A percentile compares a stretch with the other conserved stretches of the same genome.
Conservation (phyloP, 2,329 filamentous ascomycete species). For the Cordyceps cateniannulata region DNA sequence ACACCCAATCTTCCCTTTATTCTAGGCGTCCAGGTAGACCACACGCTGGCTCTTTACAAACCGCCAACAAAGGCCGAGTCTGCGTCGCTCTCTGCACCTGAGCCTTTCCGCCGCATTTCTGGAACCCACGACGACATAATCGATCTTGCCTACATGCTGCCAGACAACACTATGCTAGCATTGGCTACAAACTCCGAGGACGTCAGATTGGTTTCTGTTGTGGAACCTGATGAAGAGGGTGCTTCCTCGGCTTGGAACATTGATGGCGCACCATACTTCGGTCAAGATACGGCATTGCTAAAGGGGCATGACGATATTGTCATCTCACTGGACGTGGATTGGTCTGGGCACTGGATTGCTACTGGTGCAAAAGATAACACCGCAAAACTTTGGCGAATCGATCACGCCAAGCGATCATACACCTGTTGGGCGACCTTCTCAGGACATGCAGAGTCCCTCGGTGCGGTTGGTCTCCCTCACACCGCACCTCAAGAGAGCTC, state of each 20-base stretch:
- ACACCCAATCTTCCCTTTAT: conserved; percentile 61
- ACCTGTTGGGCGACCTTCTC: conserved; percentile 77
- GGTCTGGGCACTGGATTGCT: conserved; percentile 94
- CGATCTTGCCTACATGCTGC: conserved; percentile 79
- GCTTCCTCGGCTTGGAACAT: conserved; percentile 18
- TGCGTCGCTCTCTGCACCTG: conserved; percentile 31
- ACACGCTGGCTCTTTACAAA: conserved; percentile 72
- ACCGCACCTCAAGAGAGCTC: conserved; percentile 61
- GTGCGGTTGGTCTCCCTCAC: conserved; percentile 79
- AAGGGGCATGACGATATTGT: conserved; percentile 94
- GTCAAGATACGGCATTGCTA: conserved; percentile 78
- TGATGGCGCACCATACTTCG: conserved; percentile 59
- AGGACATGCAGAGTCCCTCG: conserved; percentile 89
- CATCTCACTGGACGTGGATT: conserved; percentile 88
- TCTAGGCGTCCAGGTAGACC: conserved; percentile 80
- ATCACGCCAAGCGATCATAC: conserved; percentile 67
- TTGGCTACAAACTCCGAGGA: conserved; percentile 94
- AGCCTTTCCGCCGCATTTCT: conserved; percentile 71
- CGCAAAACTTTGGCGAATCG: conserved; percentile 82
- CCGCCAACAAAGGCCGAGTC: conserved; percentile 34
- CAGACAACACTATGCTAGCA: conserved; percentile 74
- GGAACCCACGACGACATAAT: conserved; percentile 98
- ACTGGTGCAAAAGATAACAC: conserved; percentile 97
- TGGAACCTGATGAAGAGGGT: conserved; percentile 27
- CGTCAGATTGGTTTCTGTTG: conserved; percentile 75